Base-by-base conservation (phyloP, 805 yeast species). In the Suhomyces canberraensis region DNA sequence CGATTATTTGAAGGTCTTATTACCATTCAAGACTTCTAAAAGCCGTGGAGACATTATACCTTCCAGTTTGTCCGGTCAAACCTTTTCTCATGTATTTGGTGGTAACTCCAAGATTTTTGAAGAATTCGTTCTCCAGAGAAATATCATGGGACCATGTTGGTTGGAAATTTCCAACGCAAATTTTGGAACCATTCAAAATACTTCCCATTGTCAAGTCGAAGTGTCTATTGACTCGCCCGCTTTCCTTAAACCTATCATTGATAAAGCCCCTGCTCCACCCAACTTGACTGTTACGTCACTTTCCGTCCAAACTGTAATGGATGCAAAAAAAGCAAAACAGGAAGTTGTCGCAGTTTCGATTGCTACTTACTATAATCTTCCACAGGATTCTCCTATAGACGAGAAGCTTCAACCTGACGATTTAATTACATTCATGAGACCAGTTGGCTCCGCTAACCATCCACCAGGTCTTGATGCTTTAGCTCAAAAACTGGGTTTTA, bases 141-240 rank as follows among this genome's bases (percentile, higher is more conserved):
- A 83, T 48, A 73, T 93, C 30, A 90, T 88, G 96, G 98, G 98
- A 8, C 98, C 98, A 3, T 89, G 98, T 58, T 93, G 98, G 98
- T 66, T 93, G 35, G 84, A 84, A 33, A 70, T 93, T 35, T 67
- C 72, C 29, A 72, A 76, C 34, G 83, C 81, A 33, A 79, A 81
- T 43, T 83, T 84, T 48, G 55, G 58, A 16, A 58, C 76, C 0
- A 58, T 81, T 27, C 73, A 71, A 35, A 82, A 80, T 51, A 72
- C 84, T 2, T 81, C 95, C 0, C 91, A 90, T 63, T 86, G 95
- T 61, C 76, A 76, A 38, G 71, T 85, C n/a, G 95, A 88, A 51
- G 77, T 84, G 2, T 62, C 80, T 1, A 75, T 85, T 1, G 51
- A 58, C 2, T 58, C 69, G 8, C 78, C 93, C 8, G 48, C 41